Percentiles rank a stretch among this genome's conserved stretches.
These are phyloP conservation scores for Bifiguratus adelaidae DNA, from an alignment of 192 early-diverging fungal genomes.

Conservation along the genomic window DNA sequence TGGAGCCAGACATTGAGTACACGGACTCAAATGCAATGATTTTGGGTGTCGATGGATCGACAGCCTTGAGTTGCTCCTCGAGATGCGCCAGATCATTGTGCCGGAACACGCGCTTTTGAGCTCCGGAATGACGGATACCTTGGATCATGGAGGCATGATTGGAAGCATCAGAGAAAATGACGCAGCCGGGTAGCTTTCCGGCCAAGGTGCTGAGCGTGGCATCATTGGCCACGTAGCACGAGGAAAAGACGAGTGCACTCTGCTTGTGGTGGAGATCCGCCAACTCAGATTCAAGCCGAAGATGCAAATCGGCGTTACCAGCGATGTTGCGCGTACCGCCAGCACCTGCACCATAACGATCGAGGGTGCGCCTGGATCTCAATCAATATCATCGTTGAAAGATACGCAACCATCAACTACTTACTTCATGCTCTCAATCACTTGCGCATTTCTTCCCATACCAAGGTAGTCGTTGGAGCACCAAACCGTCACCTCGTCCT, in stretches of 20 bases:
- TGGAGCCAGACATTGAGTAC: conserved; percentile 95
- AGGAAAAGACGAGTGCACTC: conserved; percentile 88
- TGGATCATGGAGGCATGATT: conserved; percentile 99
- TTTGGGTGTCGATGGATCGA: conserved; percentile 81
- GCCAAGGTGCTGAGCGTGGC: conserved; percentile 88
- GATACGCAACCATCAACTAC: conserved; percentile 7
- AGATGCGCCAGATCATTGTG: conserved; percentile 90
- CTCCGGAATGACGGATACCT: conserved; percentile 87
- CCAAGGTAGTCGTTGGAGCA: conserved; percentile 99
- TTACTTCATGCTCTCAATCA: conserved; percentile 88
- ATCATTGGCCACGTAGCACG: conserved; percentile 97
- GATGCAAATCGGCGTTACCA: conserved; percentile 92
- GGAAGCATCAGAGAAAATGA: conserved; percentile 88
- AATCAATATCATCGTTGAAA: not conserved
- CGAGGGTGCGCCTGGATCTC: conserved; percentile 56
- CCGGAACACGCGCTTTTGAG: conserved; percentile 79
- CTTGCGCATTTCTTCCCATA: conserved; percentile 82
- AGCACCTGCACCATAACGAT: conserved; percentile 95
- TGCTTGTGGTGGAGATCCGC: conserved; percentile 88
- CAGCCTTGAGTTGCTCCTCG: conserved; percentile 69
- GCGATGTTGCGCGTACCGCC: conserved; percentile 99
- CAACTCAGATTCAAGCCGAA: conserved; percentile 84
- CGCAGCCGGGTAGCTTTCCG: conserved; percentile 77
- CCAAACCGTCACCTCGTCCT: conserved; percentile 95
- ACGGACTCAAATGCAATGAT: conserved; percentile 95